Conservation (phyloP, 257 asterid genomes). For the Solanum peruvianum region DNA sequence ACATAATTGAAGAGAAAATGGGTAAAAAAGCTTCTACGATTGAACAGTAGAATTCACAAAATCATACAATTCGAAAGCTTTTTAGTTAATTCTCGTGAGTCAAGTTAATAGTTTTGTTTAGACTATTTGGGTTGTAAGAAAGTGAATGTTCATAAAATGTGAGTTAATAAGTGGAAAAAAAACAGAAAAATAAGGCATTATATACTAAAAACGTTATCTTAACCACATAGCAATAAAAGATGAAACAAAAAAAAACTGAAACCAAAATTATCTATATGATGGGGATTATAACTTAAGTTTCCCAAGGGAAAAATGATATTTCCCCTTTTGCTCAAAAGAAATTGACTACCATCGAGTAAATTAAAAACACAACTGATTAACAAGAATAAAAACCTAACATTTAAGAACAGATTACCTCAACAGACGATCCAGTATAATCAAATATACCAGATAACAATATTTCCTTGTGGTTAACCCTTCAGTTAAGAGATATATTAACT, state of each 20-base stretch:
- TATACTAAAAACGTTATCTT: no score
- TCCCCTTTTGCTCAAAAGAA: rapidly evolving
- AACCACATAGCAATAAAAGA: not conserved
- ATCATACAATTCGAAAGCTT: no score
- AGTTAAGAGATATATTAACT: not conserved
- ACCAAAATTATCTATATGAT: no score
- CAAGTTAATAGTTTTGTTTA: rapidly evolving
- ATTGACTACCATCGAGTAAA: not conserved
- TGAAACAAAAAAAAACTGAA: no score
- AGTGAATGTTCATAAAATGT: not conserved
- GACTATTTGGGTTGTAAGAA: not conserved
- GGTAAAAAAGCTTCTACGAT: not conserved
- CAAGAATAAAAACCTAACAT: not conserved
- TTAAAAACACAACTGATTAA: not conserved
- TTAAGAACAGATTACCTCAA: not conserved
- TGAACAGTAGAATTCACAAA: not conserved
- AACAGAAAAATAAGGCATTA: no score
- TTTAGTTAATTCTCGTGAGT: not conserved
- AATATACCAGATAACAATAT: not conserved
- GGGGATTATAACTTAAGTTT: no score
- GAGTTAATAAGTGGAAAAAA: not conserved
- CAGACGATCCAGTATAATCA: not conserved
- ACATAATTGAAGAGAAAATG: not conserved
- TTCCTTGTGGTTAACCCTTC: not conserved
- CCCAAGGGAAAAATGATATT: not conserved